A percentile compares a stretch with the other conserved stretches of the same genome.
Evolutionary conservation across 768 basidiomycete genomes (phyloP).

Genomic region (Tephrocybe sp.): DNA sequence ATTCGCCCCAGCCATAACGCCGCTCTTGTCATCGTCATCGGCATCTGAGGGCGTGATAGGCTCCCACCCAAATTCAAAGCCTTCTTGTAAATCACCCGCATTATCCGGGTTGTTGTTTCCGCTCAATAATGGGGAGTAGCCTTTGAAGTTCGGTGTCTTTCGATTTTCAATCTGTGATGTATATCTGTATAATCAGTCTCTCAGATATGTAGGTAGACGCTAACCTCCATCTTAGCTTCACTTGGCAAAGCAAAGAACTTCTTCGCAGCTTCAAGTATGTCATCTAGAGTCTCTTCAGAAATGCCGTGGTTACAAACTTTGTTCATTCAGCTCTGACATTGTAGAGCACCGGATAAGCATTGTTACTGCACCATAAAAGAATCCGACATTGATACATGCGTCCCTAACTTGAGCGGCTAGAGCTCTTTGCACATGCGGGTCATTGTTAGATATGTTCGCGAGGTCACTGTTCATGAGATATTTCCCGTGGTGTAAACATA

Average conservation of each 20-base stretch:
- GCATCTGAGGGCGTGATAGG: conserved; percentile 30
- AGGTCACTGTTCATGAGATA: conserved; percentile 40
- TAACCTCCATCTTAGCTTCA: conserved; percentile 66
- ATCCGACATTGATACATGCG: conserved; percentile 81
- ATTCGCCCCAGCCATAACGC: conserved; percentile 70
- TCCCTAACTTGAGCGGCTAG: conserved; percentile 63
- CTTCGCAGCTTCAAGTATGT: conserved; percentile 47
- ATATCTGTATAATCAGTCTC: not conserved
- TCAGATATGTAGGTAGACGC: not conserved
- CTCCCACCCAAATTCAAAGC: conserved; percentile 85
- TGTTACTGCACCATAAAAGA: conserved; percentile 67
- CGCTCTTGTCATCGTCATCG: conserved; percentile 35
- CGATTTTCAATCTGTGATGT: conserved; percentile 61
- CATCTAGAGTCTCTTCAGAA: conserved; percentile 45
- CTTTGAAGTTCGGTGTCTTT: conserved; percentile 72
- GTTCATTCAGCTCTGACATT: not conserved
- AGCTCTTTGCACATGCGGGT: conserved; percentile 33
- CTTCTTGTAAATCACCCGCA: conserved; percentile 88
- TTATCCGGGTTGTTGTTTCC: conserved; percentile 76
- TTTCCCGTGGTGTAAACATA: not conserved
- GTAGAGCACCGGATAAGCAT: not conserved
- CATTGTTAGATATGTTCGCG: conserved; percentile 33
- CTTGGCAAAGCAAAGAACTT: conserved; percentile 67
- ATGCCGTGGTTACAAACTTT: conserved; percentile 82
- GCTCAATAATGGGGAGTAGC: conserved; percentile 68